phyloP scores from a whole-genome alignment of 495 filamentous ascomycete species.

The Hypoxylon lenormandii region DNA sequence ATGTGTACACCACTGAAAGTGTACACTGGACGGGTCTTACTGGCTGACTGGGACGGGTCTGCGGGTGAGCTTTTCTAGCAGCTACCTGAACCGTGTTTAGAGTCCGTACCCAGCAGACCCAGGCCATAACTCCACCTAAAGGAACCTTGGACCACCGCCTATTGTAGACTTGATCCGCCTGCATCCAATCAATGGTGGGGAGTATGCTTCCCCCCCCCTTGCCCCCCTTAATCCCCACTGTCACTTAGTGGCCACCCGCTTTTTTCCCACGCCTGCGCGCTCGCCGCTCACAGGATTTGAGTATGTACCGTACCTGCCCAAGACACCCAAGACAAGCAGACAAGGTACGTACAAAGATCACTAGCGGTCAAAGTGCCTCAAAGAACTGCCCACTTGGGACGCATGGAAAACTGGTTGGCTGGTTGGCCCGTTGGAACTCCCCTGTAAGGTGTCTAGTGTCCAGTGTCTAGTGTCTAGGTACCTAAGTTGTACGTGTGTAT shows the following conservation, averaged over 20 bases:
- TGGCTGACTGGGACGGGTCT: no score
- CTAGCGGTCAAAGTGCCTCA: slow-evolving; percentile 29
- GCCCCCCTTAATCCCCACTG: slow-evolving; percentile 24
- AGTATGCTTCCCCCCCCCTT: slow-evolving; percentile 13
- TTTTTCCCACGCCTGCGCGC: slow-evolving; percentile 32
- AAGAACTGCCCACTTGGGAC: slow-evolving; percentile 39
- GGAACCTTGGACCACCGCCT: slow-evolving; percentile 37
- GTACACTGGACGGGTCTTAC: no score
- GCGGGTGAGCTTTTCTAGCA: slow-evolving; percentile 21
- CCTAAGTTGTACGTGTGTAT: no score
- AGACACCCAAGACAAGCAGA: no score
- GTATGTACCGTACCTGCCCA: slow-evolving; percentile 3
- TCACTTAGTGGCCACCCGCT: slow-evolving; percentile 29
- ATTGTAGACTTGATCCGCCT: slow-evolving; percentile 15
- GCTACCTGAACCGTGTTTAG: slow-evolving; percentile 36
- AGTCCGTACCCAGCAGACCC: neutral
- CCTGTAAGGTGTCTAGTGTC: slow-evolving; percentile 1
- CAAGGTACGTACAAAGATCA: slow-evolving; percentile 6
- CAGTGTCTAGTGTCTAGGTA: no score
- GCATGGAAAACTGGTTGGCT: slow-evolving; percentile 1
- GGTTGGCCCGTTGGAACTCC: slow-evolving; percentile 14
- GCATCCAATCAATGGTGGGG: slow-evolving; percentile 12
- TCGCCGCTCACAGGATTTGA: slow-evolving; percentile 30
- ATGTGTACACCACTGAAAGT: no score
- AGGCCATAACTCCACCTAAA: slow-evolving; percentile 7